Evolutionary conservation across 176 grass and related monocot genomes (phyloP), one percentile per base, ranked within the genome.

Genomic region (Eleusine indica): DNA sequence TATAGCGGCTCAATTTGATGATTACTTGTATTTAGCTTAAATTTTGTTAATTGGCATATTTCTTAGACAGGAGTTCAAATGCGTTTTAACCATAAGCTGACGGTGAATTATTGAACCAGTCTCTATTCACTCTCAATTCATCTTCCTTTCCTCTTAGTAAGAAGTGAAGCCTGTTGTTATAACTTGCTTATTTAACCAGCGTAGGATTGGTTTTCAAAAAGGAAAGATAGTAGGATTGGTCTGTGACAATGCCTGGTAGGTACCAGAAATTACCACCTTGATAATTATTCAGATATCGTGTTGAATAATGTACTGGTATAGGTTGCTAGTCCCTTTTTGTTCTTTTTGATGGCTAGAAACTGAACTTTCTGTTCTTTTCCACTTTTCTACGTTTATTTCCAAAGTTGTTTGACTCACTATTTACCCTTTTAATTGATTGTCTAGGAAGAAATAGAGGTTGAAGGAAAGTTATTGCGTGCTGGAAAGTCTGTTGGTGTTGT

Each of bases 391-490:
- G 40, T 22, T 73, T 30, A 21, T 38, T 48, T 73, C 9, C 48
- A 4, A 71, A 72, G 47, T 80, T 78, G 16, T 57, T 25, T 42
- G 21, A 25, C 79, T 53, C n/a, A 40, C 4, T 18, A 0, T 79
- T 38, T 63, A 85, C 47, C 22, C 37, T 66, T 48, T 82, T 51
- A 7, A 57, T 66, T 71, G 47, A 79, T 92, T 83, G 58, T 49
- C 41, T 84, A 99, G 97, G 93, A 96, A 83, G 97, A 94, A 91
- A 87, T 99, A 75, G 97, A 99, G 86, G 84, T 99, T 25, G 91
- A 99, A 70, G 88, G 49, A 9, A 96, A 94, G 79, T 64, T 99
- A 28, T 84, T 94, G 88, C 84, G 74, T 60, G 86, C 78, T 75
- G 91, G 93, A 75, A 91, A 99, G 75, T 85, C 91, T 62, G 53